These are phyloP conservation scores for Lactifluus echinatus DNA, from an alignment of 768 basidiomycete genomes.

Conservation along the genomic window DNA sequence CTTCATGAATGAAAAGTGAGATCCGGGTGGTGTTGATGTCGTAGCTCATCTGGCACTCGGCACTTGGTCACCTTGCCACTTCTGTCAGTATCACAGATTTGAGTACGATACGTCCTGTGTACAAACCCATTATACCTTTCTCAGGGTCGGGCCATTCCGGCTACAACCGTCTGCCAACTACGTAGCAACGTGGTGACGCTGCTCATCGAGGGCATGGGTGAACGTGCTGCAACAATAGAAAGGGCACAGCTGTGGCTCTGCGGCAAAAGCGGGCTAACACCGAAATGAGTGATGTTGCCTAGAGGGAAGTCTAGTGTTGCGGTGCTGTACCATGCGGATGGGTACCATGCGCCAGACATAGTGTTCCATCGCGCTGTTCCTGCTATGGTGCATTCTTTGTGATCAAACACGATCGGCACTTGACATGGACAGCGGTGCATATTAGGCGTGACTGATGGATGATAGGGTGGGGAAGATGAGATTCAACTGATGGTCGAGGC, in stretches of 20 bases:
- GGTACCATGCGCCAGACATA: neutral
- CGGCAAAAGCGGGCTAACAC: neutral
- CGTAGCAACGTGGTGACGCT: neutral
- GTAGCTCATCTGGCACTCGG: neutral
- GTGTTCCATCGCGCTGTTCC: neutral
- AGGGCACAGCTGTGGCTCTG: neutral
- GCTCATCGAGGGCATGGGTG: too few relatives aligned
- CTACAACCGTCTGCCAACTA: neutral
- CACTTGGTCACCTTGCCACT: neutral
- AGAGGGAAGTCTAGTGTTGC: neutral
- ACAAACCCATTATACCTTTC: neutral
- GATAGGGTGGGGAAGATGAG: neutral
- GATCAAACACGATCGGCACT: constrained; percentile 4
- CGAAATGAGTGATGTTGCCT: neutral
- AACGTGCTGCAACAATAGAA: too few relatives aligned
- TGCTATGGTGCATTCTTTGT: neutral
- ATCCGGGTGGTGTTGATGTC: neutral
- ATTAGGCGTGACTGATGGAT: neutral
- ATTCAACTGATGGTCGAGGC: neutral
- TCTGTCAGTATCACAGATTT: neutral
- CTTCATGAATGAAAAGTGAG: neutral
- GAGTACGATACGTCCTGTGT: neutral
- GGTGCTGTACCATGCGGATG: neutral
- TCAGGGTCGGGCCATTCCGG: neutral
- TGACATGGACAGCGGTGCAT: neutral